Conservation (phyloP, 495 filamentous ascomycete species). For the Penicillium pancosmium region DNA sequence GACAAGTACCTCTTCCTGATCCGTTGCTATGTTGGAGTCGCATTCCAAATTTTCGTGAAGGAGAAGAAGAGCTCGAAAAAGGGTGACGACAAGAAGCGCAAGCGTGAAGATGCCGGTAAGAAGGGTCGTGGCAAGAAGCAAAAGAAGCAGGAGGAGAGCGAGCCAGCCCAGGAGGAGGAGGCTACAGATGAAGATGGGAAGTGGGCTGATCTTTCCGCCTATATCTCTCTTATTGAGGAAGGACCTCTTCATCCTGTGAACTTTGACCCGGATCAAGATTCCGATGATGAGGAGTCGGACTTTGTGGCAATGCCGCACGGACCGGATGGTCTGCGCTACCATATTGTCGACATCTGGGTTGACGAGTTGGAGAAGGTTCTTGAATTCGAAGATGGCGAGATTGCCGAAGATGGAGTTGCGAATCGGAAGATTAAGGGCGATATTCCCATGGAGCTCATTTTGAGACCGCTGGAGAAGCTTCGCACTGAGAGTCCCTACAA, state of each 20-base stretch:
- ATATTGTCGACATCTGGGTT: conserved; percentile 88
- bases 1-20: conserved; percentile 92
- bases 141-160: conserved; percentile 27
- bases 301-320: conserved; percentile 50
- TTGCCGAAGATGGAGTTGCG: conserved; percentile 27
- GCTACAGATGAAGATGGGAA: conserved; percentile 40
- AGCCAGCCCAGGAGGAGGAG: conserved; percentile 14
- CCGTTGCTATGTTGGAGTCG: conserved; percentile 70
- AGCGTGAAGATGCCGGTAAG: conserved; percentile 30
- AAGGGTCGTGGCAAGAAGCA: conserved; percentile 50
- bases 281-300: conserved; percentile 32
- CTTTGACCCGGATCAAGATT: conserved; percentile 43
- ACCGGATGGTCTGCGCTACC: conserved; percentile 82
- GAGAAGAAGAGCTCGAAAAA: conserved; percentile 16
- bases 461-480: conserved; percentile 63
- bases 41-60: conserved; percentile 56
- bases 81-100: conserved; percentile 32
- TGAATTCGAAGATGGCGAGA: conserved; percentile 50
- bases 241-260: conserved; percentile 48
- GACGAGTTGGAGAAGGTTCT: conserved; percentile 78
- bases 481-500: conserved; percentile 64
- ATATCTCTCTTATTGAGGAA: conserved; percentile 45
- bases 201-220: conserved; percentile 44
- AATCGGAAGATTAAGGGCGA: conserved; percentile 38
- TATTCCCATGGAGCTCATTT: conserved; percentile 53